Percentiles rank a stretch among this genome's conserved stretches.
phyloP scores from a whole-genome alignment of 106 monocot genomes.

The Acorus calamus region DNA sequence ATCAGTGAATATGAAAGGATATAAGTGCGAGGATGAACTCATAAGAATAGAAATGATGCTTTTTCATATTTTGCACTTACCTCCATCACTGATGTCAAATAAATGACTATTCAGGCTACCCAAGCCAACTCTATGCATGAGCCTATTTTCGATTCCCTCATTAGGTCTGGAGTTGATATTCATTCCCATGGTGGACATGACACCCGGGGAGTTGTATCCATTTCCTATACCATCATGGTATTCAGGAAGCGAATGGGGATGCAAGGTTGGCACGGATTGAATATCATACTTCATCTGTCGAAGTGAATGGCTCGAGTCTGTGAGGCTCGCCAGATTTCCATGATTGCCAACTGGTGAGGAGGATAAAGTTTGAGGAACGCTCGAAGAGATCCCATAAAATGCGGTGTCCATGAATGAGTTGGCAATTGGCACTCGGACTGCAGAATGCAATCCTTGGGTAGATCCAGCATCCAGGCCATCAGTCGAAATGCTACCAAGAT shows the following conservation, averaged over 20 bases:
- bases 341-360: conserved; percentile 30
- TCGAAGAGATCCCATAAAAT: conserved; percentile 30
- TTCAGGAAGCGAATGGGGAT: not conserved
- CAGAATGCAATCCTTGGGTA: conserved; percentile 28
- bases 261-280: conserved; percentile 30
- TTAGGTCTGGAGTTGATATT: conserved; percentile 1
- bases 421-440: conserved; percentile 20
- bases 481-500: conserved; percentile 22
- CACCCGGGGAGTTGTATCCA: conserved; percentile 2
- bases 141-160: conserved; percentile 10
- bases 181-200: conserved; percentile 1
- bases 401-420: conserved; percentile 29
- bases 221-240: conserved; percentile 2
- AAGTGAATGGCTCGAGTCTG: conserved; percentile 42
- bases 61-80: not conserved
- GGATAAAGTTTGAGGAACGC: conserved; percentile 30
- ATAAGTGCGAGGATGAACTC: no score
- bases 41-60: no score
- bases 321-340: conserved; percentile 17
- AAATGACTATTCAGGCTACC: not conserved
- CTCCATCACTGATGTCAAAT: not conserved
- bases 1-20: no score
- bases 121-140: not conserved
- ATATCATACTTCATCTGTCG: conserved; percentile 51
- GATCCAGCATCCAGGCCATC: conserved; percentile 33